Evolutionary conservation across 2,329 filamentous ascomycete genomes (phyloP), one percentile per base, ranked within the genome.

Genomic region (Magnaporthiopsis rhizophila): DNA sequence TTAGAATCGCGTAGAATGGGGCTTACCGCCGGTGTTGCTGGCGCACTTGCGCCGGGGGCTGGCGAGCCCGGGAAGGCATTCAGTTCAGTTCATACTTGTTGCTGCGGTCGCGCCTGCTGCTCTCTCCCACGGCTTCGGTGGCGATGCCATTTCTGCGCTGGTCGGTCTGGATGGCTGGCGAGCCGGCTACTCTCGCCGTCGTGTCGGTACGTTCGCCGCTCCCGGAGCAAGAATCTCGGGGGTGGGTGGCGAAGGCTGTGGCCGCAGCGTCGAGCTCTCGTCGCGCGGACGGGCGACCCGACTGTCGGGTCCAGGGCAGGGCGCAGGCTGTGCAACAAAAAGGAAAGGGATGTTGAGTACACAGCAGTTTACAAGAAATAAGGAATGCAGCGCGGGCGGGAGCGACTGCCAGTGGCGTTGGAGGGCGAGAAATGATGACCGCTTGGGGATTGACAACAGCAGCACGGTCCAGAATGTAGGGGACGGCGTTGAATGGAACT

Each of bases 61-160:
- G 3, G 45, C 18, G 45, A 9, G 45, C 45, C 45, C 3, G 18
- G 45, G 21, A 13, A 53, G 21, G 18, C 45, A 21, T 53, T 53
- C 24, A 5, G 28, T 30, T 30, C 5, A 3, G 28, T 30, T 30
- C 28, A 56, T 56, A 63, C 60, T 8, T 32, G 57, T 60, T 62
- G 66, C 59, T 24, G 66, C 58, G 62, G 81, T 81, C 67, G 86
- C 84, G 77, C 89, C 89, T 69, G 88, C 89, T 69, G 88, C 84
- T 76, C 89, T 86, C 80, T 99, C 95, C 95, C 95, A 99, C 60
- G 95, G 95, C 79, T 99, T 99, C 64, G 95, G 95, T 74, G 95
- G 95, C 76, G 94, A 97, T 68, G 85, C 85, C 83, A 87, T 87
- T 68, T 65, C 62, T 53, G 21, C 18, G 21, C 7, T 8, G 21